phyloP scores from a whole-genome alignment of 228 moss, liverwort and hornwort species.

The Sphagnum fallax region DNA sequence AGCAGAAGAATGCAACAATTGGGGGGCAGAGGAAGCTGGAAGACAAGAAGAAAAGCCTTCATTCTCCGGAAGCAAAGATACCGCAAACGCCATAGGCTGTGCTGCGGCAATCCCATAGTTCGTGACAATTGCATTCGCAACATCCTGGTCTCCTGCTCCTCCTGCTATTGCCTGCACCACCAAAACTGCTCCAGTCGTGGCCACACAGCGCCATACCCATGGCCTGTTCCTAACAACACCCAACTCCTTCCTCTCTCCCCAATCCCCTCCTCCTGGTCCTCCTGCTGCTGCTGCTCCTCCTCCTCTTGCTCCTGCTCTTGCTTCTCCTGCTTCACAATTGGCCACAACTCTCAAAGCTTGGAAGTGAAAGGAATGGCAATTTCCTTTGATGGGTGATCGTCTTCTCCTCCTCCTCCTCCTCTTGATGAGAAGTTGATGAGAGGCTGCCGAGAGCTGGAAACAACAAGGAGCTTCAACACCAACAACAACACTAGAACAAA shows the following conservation, averaged over 20 bases:
- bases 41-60: constrained; percentile 7
- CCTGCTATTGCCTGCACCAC: constrained; percentile 12
- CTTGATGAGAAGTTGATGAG: no score
- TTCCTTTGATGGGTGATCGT: no score
- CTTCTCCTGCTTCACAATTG: no score
- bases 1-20: background rate
- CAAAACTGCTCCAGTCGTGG: constrained; percentile 12
- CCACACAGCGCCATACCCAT: constrained; percentile 12
- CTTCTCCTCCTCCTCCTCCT: no score
- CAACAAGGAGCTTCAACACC: no score
- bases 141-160: constrained; percentile 18
- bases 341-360: no score
- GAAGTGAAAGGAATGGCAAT: no score
- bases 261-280: background rate
- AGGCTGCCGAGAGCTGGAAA: no score
- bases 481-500: no score
- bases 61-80: background rate
- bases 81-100: constrained; percentile 1
- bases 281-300: no score
- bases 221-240: background rate
- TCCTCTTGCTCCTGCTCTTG: no score
- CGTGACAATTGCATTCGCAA: constrained; percentile 25
- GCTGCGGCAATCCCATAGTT: constrained; percentile 4
- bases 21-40: constrained; percentile 7
- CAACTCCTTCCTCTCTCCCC: background rate